Evolutionary conservation across 225 moss, liverwort and hornwort species (phyloP).

Genomic region (Rhytidiadelphus loreus): DNA sequence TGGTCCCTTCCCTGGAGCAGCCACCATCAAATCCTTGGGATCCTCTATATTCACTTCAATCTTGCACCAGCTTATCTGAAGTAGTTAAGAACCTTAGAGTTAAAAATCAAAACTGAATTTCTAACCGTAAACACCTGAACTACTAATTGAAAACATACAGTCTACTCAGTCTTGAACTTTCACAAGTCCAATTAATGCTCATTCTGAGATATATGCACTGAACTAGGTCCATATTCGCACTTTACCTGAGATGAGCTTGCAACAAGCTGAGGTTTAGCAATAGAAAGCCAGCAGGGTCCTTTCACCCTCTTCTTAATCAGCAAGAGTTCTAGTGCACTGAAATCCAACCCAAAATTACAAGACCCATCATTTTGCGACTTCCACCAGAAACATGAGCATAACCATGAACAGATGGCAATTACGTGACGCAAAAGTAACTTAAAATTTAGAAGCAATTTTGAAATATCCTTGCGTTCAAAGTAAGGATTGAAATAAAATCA

Average conservation of each 20-base stretch:
- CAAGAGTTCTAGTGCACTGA: conserved; percentile 80
- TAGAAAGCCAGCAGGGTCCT: conserved; percentile 93
- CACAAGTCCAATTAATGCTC: neutral
- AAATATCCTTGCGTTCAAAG: neutral
- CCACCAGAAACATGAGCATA: neutral
- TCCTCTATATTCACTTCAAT: conserved; percentile 72
- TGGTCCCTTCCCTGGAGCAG: conserved; percentile 55
- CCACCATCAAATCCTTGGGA: conserved; percentile 59
- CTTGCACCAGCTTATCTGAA: conserved; percentile 95
- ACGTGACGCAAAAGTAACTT: neutral
- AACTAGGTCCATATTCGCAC: neutral
- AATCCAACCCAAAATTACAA: neutral
- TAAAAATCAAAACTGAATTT: neutral
- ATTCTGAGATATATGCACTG: neutral
- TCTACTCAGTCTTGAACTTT: neutral
- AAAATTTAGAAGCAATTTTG: neutral
- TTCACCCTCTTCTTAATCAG: conserved; percentile 87
- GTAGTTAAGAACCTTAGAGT: neutral
- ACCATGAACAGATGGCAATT: neutral
- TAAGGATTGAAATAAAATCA: neutral
- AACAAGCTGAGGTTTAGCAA: conserved; percentile 54
- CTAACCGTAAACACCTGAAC: neutral
- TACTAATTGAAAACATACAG: neutral
- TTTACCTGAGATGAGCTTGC: conserved; percentile 71
- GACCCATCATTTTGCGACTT: neutral